Conservation (phyloP, 805 yeast genomes). For the Kazachstania viticola region DNA sequence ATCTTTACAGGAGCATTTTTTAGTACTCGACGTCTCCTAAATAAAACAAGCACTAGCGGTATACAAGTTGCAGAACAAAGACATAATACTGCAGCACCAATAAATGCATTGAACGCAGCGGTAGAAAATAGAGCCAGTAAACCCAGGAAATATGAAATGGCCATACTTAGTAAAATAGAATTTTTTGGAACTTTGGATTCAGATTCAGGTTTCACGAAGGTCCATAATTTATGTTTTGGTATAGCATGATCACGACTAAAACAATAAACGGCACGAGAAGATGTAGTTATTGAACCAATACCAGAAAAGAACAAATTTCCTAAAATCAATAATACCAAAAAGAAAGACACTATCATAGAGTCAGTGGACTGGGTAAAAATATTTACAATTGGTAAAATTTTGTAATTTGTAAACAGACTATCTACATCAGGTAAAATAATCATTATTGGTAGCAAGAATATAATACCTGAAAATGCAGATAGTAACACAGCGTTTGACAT, state of each 20-base stretch:
- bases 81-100: slow-evolving; percentile 71
- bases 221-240: slow-evolving; percentile 55
- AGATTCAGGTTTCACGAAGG: slow-evolving; percentile 45
- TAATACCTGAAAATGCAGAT: slow-evolving; percentile 56
- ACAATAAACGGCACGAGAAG: slow-evolving; percentile 71
- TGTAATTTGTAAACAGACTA: slow-evolving; percentile 43
- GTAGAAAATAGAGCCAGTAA: slow-evolving; percentile 55
- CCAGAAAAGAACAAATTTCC: slow-evolving; percentile 70
- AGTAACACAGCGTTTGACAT: slow-evolving; percentile 53
- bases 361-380: slow-evolving; percentile 63
- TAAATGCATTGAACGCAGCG: slow-evolving; percentile 72
- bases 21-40: slow-evolving; percentile 48
- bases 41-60: slow-evolving; percentile 53
- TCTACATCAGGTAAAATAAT: slow-evolving; percentile 59
- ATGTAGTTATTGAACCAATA: slow-evolving; percentile 69
- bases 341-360: slow-evolving; percentile 55
- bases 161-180: slow-evolving; percentile 55
- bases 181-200: slow-evolving; percentile 56
- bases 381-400: slow-evolving; percentile 68
- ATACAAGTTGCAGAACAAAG: slow-evolving; percentile 66
- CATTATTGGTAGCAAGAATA: slow-evolving; percentile 61
- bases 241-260: slow-evolving; percentile 77
- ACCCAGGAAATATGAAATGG: slow-evolving; percentile 47
- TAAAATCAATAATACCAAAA: slow-evolving; percentile 51
- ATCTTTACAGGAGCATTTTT: slow-evolving; percentile 60